These are phyloP conservation scores for Rhynchosporium agropyri DNA, from an alignment of 2,329 filamentous ascomycete genomes.

Conservation along the genomic window DNA sequence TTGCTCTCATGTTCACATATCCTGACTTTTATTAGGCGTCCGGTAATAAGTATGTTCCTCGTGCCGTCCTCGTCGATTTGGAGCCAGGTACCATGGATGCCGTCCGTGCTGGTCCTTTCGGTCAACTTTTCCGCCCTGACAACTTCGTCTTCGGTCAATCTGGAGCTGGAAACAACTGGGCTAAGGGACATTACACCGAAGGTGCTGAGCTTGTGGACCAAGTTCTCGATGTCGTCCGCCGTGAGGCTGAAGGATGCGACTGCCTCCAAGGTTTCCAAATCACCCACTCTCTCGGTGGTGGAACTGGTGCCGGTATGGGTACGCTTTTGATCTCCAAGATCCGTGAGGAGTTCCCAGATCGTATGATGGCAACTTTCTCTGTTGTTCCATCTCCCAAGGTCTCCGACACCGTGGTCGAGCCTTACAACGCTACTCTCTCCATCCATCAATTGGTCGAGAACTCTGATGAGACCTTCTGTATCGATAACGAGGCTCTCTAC, in stretches of 20 bases:
- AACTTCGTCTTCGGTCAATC: constrained; percentile 99
- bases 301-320: constrained; percentile 99
- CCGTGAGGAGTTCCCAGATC: constrained; percentile 99
- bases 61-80: constrained; percentile 98
- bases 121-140: constrained; percentile 98
- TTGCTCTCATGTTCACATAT: neutral
- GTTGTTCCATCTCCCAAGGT: constrained; percentile 99
- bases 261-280: constrained; percentile 99
- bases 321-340: constrained; percentile 99
- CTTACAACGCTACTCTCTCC: constrained; percentile 99
- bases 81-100: constrained; percentile 99
- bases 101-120: constrained; percentile 96
- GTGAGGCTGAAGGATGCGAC: constrained; percentile 98
- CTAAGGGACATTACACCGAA: constrained; percentile 99
- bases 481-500: constrained; percentile 99
- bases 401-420: constrained; percentile 98
- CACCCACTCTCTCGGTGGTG: constrained; percentile 99
- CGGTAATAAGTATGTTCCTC: constrained; percentile 98
- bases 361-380: constrained; percentile 99
- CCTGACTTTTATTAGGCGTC: constrained; percentile 66
- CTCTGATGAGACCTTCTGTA: constrained; percentile 99
- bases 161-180: constrained; percentile 99
- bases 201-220: constrained; percentile 98
- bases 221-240: constrained; percentile 96
- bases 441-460: constrained; percentile 99